Evolutionary conservation across 352 stramenopile species (phyloP).

Genomic region (Phytopythium kandeliae): DNA sequence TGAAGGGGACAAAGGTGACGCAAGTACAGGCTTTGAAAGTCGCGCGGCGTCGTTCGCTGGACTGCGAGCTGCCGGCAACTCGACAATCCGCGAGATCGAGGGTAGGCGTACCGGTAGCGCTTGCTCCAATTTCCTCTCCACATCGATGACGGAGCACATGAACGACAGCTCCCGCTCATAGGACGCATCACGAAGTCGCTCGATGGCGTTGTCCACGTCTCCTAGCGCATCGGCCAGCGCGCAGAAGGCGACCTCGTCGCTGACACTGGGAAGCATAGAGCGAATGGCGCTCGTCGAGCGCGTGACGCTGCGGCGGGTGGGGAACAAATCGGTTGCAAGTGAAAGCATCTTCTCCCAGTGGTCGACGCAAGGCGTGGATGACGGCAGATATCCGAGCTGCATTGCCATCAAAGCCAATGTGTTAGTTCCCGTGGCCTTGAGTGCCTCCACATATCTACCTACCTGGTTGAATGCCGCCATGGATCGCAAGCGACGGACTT

Average conservation of each 20-base stretch:
- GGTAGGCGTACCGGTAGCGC: conserved; percentile 20
- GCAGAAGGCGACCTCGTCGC: conserved; percentile 47
- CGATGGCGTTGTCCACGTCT: conserved; percentile 36
- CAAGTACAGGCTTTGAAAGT: not conserved
- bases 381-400: conserved; percentile 51
- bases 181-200: conserved; percentile 42
- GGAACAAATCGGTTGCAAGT: conserved; percentile 40
- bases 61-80: not conserved
- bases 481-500: conserved; percentile 51
- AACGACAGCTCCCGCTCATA: conserved; percentile 61
- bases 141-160: conserved; percentile 43
- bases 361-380: conserved; percentile 37
- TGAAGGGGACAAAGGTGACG: not conserved
- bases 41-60: not conserved
- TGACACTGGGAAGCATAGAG: conserved; percentile 29
- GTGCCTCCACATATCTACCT: conserved; percentile 1
- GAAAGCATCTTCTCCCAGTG: conserved; percentile 54
- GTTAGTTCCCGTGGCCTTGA: not conserved
- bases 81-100: conserved; percentile 10
- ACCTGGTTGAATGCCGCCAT: conserved; percentile 55
- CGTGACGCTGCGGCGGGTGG: conserved; percentile 35
- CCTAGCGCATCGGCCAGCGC: conserved; percentile 50
- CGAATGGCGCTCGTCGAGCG: conserved; percentile 20
- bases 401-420: not conserved
- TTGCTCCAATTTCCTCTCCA: conserved; percentile 15